These are phyloP conservation scores for Cyclostephanos tholiformis DNA, from an alignment of 108 stramenopile genomes.

Conservation along the genomic window DNA sequence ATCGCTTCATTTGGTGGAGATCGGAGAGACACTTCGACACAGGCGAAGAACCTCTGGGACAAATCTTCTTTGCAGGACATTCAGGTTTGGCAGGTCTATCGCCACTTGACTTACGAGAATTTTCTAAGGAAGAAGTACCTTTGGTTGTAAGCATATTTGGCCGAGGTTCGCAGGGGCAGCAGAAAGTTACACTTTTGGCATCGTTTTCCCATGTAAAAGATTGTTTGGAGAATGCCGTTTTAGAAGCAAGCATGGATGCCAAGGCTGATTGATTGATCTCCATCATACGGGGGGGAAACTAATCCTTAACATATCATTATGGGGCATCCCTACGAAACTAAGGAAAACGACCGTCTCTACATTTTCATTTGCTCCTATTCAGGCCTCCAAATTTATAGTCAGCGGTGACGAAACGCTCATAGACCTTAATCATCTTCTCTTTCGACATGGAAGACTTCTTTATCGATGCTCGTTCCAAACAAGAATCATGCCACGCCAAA, in stretches of 20 bases:
- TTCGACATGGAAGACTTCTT: constrained; percentile 40
- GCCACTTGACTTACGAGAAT: constrained; percentile 65
- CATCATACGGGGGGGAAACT: background rate
- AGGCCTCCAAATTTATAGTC: constrained; percentile 53
- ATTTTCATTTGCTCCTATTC: constrained; percentile 32
- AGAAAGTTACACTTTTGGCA: constrained; percentile 61
- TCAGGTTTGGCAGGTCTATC: constrained; percentile 74
- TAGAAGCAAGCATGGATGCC: constrained; percentile 47
- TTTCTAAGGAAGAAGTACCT: constrained; percentile 34
- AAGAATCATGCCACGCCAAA: constrained; percentile 38
- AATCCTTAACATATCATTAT: background rate
- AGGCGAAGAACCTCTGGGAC: constrained; percentile 71
- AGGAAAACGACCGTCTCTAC: background rate
- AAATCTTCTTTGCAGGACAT: constrained; percentile 79
- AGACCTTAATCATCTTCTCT: constrained; percentile 47
- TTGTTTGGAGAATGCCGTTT: constrained; percentile 56
- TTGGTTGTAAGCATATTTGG: constrained; percentile 67
- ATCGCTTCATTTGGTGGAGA: constrained; percentile 84
- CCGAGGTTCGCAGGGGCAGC: constrained; percentile 56
- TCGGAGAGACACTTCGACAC: constrained; percentile 75
- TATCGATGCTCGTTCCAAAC: constrained; percentile 49
- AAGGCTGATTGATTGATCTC: constrained; percentile 44
- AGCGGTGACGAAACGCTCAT: constrained; percentile 36
- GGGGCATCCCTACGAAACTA: background rate
- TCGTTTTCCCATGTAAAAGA: constrained; percentile 41